Percentiles rank a stretch among this genome's conserved stretches.
These are phyloP conservation scores for Platanthera zijinensis DNA, from an alignment of 106 monocot genomes.

Conservation along the genomic window DNA sequence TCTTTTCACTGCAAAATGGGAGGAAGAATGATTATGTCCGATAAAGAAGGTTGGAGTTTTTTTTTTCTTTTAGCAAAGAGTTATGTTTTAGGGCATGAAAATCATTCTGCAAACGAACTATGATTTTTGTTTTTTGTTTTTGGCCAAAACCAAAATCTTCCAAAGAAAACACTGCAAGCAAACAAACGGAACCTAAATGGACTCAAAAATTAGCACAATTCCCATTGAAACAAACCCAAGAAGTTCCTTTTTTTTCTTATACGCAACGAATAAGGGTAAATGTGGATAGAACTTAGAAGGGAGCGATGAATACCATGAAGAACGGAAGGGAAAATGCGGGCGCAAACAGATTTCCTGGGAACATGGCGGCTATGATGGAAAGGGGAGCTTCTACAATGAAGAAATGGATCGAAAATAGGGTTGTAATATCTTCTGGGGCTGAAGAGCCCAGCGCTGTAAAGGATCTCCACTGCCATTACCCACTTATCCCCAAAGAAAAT, in stretches of 20 bases:
- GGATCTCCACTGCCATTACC: neutral
- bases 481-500: neutral
- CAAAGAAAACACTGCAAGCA: no score
- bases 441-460: neutral
- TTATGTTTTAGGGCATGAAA: no score
- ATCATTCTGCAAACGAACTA: no score
- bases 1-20: constrained; percentile 34
- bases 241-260: neutral
- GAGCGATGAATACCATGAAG: neutral
- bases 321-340: neutral
- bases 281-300: neutral
- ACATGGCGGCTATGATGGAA: neutral
- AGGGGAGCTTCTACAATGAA: neutral
- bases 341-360: neutral
- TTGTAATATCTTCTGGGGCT: neutral
- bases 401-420: neutral
- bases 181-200: neutral
- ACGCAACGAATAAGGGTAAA: neutral
- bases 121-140: no score
- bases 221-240: neutral
- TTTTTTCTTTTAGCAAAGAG: neutral
- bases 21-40: constrained; percentile 58
- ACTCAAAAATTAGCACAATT: neutral
- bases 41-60: constrained; percentile 62
- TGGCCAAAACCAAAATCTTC: no score